Conservation (phyloP, 106 monocot genomes). For the Acorus calamus region DNA sequence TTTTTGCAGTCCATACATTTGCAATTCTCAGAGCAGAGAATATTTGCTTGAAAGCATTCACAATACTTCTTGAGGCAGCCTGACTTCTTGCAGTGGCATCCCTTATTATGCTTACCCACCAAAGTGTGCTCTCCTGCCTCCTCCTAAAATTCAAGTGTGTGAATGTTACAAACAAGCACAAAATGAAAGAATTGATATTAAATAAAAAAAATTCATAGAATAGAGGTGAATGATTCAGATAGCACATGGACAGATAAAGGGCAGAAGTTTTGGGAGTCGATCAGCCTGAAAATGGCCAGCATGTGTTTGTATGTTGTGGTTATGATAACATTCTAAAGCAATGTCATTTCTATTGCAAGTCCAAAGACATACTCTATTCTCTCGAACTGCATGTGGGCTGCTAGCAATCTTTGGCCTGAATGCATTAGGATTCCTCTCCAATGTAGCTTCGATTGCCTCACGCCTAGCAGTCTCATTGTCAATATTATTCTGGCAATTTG, state of each 20-base stretch:
- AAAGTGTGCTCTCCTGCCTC: slow-evolving; percentile 48
- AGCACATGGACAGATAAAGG: no score
- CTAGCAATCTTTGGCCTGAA: slow-evolving; percentile 92
- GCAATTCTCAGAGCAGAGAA: slow-evolving; percentile 91
- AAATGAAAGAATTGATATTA: no score
- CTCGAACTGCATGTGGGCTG: slow-evolving; percentile 61
- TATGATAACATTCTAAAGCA: no score
- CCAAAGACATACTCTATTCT: slow-evolving; percentile 23
- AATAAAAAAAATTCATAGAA: no score
- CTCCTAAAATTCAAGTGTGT: slow-evolving; percentile 34
- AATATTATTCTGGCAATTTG: slow-evolving; percentile 84
- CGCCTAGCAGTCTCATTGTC: slow-evolving; percentile 85
- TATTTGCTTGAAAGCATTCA: slow-evolving; percentile 91
- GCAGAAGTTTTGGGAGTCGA: no score
- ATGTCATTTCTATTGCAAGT: not conserved
- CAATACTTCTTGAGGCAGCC: slow-evolving; percentile 95
- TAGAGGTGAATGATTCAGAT: no score
- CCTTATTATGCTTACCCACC: slow-evolving; percentile 84
- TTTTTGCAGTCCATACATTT: slow-evolving; percentile 90
- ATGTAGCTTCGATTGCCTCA: slow-evolving; percentile 84
- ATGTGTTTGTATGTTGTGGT: no score
- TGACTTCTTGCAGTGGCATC: slow-evolving; percentile 91
- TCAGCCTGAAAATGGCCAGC: no score
- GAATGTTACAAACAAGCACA: no score
- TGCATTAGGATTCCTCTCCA: slow-evolving; percentile 92